These are phyloP conservation scores for Candida maris DNA, from an alignment of 805 yeast species.

Conservation along the genomic window DNA sequence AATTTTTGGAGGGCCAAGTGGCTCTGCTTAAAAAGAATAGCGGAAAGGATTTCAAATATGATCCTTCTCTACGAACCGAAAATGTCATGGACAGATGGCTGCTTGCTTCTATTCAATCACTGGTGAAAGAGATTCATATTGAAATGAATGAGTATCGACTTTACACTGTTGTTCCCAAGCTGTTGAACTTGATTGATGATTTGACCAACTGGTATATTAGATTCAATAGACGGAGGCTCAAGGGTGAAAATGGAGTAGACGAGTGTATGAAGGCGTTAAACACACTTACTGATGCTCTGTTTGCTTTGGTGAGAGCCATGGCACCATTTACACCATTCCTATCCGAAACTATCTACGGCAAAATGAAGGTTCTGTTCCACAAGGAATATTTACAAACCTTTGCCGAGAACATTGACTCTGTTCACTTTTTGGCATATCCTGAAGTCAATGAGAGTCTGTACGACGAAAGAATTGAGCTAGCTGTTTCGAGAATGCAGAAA, in stretches of 20 bases:
- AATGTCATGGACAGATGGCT: slow-evolving; percentile 99
- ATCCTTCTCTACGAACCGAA: slow-evolving; percentile 57
- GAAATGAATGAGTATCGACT: slow-evolving; percentile 91
- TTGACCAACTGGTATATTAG: slow-evolving; percentile 99
- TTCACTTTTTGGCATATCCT: slow-evolving; percentile 93
- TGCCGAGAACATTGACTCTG: slow-evolving; percentile 68
- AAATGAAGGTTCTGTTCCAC: slow-evolving; percentile 60
- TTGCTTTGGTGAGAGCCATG: slow-evolving; percentile 90
- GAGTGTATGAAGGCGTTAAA: slow-evolving; percentile 87
- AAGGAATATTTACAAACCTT: slow-evolving; percentile 50
- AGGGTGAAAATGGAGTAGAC: slow-evolving; percentile 85
- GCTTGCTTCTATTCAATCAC: slow-evolving; percentile 91
- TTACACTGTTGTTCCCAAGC: slow-evolving; percentile 93
- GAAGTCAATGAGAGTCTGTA: slow-evolving; percentile 72
- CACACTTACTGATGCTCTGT: slow-evolving; percentile 85
- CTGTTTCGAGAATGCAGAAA: slow-evolving; percentile 93
- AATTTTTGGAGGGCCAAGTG: slow-evolving; percentile 93
- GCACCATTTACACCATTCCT: slow-evolving; percentile 98
- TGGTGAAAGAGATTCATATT: slow-evolving; percentile 76
- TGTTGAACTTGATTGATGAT: slow-evolving; percentile 84
- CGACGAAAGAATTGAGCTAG: slow-evolving; percentile 78
- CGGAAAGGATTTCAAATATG: slow-evolving; percentile 66
- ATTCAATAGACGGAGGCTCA: slow-evolving; percentile 95
- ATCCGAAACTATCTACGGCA: slow-evolving; percentile 83
- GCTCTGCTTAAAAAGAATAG: slow-evolving; percentile 76